Base-by-base conservation (phyloP, 2,329 filamentous ascomycete species). In the Ilyonectria destructans region DNA sequence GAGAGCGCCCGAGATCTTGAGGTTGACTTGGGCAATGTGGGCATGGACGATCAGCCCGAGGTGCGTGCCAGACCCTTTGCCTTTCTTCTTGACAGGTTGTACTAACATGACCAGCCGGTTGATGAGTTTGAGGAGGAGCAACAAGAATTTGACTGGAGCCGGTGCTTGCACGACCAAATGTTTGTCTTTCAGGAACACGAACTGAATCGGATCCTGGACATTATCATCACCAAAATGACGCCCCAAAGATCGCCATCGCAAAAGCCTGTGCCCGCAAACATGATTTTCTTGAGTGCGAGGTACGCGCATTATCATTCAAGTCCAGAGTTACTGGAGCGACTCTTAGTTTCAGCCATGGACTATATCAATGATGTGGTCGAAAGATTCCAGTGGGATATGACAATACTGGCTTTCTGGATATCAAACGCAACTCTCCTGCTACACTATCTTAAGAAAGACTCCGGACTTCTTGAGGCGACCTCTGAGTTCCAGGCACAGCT, bases 331-430 rank as follows among this genome's bases (percentile, higher is more conserved):
- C 85, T 99, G 10, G 91, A 90, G 19, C 92, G 92, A 49, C 88
- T 98, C 29, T 88, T 99, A 17, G 87, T 93, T 29, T 92, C 92
- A 40, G 94, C 96, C 43, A 97, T 97, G 88, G 94, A 97, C 77
- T 96, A 96, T 81, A 98, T 99, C 76, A 98, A 98, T 78, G 92
- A 95, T 67, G 94, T 98, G 33, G 95, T 99, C n/a, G 96, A 98
- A 81, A 89, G 89, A 69, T 91, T 96, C 77, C 96, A 99, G 79
- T 98, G 96, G 96, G 96, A 99, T 79, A 99, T 99, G 96, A 99
- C 96, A 0, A 97, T 99, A 73, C 85, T 99, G 43, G 96, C 96
- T 2, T 99, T 99, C 79, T 99, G 96, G 96, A 95, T 98, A 77
- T 98, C 96, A 1, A 99, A 99, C 80, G 95, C 94, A 9, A 99